Percentiles rank a stretch among this genome's conserved stretches.
Conservation (phyloP, 2,329 filamentous ascomycete species). For the Conoideocrella luteorostrata region DNA sequence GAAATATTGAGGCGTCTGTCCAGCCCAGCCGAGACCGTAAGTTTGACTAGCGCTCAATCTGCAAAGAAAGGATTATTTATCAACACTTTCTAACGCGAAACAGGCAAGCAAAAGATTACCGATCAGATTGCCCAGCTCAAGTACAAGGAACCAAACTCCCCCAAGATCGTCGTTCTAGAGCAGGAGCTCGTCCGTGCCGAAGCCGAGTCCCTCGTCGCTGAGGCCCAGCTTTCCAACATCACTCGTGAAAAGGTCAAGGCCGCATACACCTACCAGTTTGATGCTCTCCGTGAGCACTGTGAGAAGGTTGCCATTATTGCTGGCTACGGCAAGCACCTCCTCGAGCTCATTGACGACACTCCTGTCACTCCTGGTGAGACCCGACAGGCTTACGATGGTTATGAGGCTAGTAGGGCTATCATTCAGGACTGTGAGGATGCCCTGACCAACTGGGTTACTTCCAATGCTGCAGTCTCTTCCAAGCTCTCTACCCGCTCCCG, state of each 20-base stretch:
- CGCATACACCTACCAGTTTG: conserved; percentile 96
- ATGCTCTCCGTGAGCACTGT: conserved; percentile 92
- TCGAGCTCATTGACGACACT: conserved; percentile 92
- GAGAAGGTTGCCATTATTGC: conserved; percentile 98
- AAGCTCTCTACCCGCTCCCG: conserved; percentile 84
- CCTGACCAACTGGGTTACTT: conserved; percentile 91
- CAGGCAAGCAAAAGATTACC: conserved; percentile 98
- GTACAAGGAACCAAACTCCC: conserved; percentile 98
- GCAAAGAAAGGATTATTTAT: too few relatives aligned
- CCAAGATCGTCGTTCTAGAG: conserved; percentile 94
- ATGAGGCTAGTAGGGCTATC: conserved; percentile 96
- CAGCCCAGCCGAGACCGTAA: conserved; percentile 94
- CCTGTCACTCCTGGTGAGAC: conserved; percentile 97
- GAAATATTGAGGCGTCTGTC: conserved; percentile 97
- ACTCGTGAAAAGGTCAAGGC: conserved; percentile 99
- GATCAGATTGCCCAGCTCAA: conserved; percentile 98
- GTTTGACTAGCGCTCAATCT: too few relatives aligned
- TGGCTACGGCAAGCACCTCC: conserved; percentile 94
- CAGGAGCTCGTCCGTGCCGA: conserved; percentile 98
- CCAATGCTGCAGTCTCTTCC: conserved; percentile 81
- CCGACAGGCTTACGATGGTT: conserved; percentile 90
- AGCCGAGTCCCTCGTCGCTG: conserved; percentile 96
- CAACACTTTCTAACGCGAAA: background rate
- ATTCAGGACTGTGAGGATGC: conserved; percentile 98
- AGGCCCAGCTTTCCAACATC: conserved; percentile 98